phyloP scores from a whole-genome alignment of 2,329 filamentous ascomycete genomes.

The Phialophora chinensis region DNA sequence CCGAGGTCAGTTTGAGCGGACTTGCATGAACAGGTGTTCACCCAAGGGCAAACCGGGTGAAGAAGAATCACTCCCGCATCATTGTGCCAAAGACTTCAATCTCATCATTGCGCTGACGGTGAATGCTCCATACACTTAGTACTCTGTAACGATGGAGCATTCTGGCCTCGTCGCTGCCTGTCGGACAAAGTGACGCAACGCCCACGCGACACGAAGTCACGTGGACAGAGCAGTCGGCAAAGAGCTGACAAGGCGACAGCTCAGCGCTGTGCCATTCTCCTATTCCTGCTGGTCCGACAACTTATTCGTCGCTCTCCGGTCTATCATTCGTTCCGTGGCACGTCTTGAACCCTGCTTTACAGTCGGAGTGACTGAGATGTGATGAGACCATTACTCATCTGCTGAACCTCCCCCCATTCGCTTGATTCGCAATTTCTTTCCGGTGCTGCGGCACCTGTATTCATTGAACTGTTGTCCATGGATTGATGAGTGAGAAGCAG shows the following conservation, averaged over 20 bases:
- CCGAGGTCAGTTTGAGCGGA: neutral
- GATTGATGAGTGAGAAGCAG: constrained; percentile 39
- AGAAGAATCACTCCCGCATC: neutral
- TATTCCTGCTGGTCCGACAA: constrained; percentile 5
- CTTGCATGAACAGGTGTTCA: neutral
- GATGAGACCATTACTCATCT: constrained; percentile 27
- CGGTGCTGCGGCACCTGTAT: constrained; percentile 30
- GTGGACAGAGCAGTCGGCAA: neutral
- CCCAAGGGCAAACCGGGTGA: neutral
- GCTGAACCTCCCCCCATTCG: constrained; percentile 18
- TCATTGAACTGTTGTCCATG: constrained; percentile 28
- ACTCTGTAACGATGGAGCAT: neutral
- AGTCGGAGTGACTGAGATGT: constrained; percentile 13
- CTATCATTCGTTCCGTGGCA: constrained; percentile 8
- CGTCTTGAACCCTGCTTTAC: neutral
- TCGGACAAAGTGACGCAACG: neutral
- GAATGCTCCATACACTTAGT: neutral
- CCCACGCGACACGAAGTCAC: constrained; percentile 3
- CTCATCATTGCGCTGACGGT: neutral
- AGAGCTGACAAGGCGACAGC: neutral
- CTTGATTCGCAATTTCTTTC: constrained; percentile 3
- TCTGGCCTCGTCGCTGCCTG: neutral
- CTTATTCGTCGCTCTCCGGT: neutral
- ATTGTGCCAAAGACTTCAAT: neutral
- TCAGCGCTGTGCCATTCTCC: constrained; percentile 7